A percentile compares a stretch with the other conserved stretches of the same genome.
phyloP scores from a whole-genome alignment of 352 stramenopile species.

The Globisporangium iwayamae region DNA sequence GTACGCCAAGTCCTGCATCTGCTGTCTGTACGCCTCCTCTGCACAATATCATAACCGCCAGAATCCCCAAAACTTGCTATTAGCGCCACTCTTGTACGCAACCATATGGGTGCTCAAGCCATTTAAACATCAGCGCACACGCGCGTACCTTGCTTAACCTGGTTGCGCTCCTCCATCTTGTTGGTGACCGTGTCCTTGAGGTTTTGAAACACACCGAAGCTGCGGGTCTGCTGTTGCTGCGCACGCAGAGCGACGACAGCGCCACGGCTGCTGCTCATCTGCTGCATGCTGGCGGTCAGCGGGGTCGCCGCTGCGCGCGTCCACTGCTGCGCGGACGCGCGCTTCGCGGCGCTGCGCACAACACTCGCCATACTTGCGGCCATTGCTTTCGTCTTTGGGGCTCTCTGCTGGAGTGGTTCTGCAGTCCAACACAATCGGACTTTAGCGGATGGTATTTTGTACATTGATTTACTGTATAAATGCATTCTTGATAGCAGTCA shows the following conservation, averaged over 20 bases:
- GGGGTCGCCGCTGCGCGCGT: constrained; percentile 18
- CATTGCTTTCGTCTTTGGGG: constrained; percentile 14
- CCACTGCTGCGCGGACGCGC: constrained; percentile 28
- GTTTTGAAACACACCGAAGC: constrained; percentile 69
- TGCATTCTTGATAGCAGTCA: background rate
- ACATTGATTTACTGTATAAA: background rate
- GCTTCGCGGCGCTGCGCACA: constrained; percentile 33
- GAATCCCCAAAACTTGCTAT: background rate
- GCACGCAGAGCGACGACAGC: background rate
- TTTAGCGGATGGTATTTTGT: background rate
- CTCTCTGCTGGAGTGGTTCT: constrained; percentile 1
- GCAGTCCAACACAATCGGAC: background rate
- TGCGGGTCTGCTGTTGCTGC: constrained; percentile 39
- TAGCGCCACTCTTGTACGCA: background rate
- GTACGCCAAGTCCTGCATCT: constrained; percentile 68
- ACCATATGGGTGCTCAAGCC: background rate
- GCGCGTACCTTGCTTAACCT: constrained; percentile 65
- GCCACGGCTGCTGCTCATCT: background rate
- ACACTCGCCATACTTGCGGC: constrained; percentile 12
- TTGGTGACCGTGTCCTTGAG: constrained; percentile 66
- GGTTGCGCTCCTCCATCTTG: constrained; percentile 82
- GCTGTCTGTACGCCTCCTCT: constrained; percentile 76
- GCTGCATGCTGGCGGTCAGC: constrained; percentile 9
- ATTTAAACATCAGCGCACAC: background rate
- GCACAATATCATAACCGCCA: constrained; percentile 1